Evolutionary conservation across 2,329 filamentous ascomycete species (phyloP), one percentile per base, ranked within the genome.

Genomic region (Penicillium sp.): DNA sequence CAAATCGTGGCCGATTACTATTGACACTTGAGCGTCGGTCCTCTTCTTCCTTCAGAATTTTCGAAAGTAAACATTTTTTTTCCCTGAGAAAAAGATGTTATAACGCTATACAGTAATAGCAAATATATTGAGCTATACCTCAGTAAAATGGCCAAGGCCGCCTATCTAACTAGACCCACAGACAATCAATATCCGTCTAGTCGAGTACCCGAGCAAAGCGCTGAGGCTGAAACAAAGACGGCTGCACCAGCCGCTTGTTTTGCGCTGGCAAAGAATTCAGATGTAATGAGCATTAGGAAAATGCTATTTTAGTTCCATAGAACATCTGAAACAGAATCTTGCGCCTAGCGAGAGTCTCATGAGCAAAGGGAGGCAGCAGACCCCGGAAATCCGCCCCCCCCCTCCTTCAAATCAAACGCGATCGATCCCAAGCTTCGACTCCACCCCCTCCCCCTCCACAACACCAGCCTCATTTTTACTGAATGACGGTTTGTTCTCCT

Each of bases 401-500:
- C 53, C 58, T 51, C 51, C 58, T 51, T 51, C 36, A 39, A 39
- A 53, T 54, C 54, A 34, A 21, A 52, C 50, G 47, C 53, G 51
- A 56, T 55, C 45, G 51, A 49, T 49, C 50, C 47, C 43, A 58
- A 59, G 47, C 53, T 52, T 56, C 52, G 53, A 53, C 52, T 51
- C 57, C 56, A 57, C 51, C 33, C 42, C 28, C 34, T 28, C 15
- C 47, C 39, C 26, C 53, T 42, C 46, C 46, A 26, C 41, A 42
- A 26, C 21, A 24, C 23, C 23, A 49, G 33, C 29, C 41, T 49
- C 46, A 49, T 15, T 33, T 45, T 51, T 46, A 18, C 53, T 62
- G 65, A 57, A 69, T 67, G 66, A 66, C 60, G 55, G 52, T 54
- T 59, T 43, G 50, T 49, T 56, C 51, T 52, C 10, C 26, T 41